Evolutionary conservation across 2,329 filamentous ascomycete species (phyloP).

Genomic region (Orbilia ellipsospora): DNA sequence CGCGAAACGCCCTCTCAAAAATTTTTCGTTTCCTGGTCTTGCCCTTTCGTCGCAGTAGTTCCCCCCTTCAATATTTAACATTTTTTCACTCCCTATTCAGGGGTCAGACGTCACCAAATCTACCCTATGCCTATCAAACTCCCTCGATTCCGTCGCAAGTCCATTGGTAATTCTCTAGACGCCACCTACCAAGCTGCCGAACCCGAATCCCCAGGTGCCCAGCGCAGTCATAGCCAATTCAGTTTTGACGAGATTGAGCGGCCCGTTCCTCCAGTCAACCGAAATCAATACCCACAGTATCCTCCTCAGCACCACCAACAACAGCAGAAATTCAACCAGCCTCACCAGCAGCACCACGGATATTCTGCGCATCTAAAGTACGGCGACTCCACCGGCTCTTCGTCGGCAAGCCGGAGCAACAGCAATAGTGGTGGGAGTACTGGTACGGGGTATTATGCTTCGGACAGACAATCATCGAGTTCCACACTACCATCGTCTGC

Average conservation of each 20-base stretch:
- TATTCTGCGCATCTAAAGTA: constrained; percentile 54
- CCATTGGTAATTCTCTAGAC: constrained; percentile 59
- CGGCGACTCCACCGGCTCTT: constrained; percentile 54
- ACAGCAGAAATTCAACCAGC: not conserved
- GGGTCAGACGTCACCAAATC: constrained; percentile 40
- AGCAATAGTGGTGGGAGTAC: constrained; percentile 54
- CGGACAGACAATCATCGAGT: constrained; percentile 53
- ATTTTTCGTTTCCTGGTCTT: constrained; percentile 1
- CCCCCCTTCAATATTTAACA: constrained; percentile 39
- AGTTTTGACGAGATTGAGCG: constrained; percentile 57
- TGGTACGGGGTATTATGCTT: constrained; percentile 55
- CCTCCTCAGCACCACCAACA: constrained; percentile 30
- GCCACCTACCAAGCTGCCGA: constrained; percentile 59
- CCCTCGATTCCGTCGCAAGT: constrained; percentile 60
- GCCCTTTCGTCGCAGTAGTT: constrained; percentile 39
- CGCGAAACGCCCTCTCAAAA: not conserved
- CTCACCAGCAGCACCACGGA: constrained; percentile 33
- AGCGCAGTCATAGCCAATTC: constrained; percentile 54
- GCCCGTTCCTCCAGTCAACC: constrained; percentile 54
- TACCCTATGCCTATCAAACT: constrained; percentile 60
- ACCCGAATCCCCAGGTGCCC: constrained; percentile 56
- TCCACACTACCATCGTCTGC: constrained; percentile 52
- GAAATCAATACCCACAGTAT: constrained; percentile 55
- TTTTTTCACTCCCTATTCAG: constrained; percentile 35
- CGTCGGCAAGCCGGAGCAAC: constrained; percentile 53